These are phyloP conservation scores for Eucalyptus guilfoylei DNA, from an alignment of 345 rosid genomes.

Conservation along the genomic window DNA sequence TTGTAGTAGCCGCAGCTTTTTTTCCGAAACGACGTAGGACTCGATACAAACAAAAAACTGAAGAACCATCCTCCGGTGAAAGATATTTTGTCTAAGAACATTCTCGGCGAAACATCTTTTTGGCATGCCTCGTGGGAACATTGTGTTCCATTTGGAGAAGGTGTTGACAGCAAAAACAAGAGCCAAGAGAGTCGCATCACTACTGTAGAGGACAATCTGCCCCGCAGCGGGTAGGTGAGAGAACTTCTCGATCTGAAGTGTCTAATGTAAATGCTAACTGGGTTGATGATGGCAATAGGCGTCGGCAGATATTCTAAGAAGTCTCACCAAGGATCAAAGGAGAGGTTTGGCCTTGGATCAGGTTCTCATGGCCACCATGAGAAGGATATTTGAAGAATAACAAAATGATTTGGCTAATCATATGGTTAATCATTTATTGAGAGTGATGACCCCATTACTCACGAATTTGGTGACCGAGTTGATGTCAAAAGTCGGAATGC, in stretches of 20 bases:
- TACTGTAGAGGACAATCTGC: not conserved
- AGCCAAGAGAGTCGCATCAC: not conserved
- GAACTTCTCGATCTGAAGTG: no score
- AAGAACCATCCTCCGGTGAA: fast-evolving
- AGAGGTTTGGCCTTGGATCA: not conserved
- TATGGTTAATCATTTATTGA: no score
- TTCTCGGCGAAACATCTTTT: fast-evolving
- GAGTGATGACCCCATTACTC: no score
- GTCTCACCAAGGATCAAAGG: not conserved
- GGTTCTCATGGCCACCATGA: not conserved
- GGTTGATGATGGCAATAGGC: no score
- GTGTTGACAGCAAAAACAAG: not conserved
- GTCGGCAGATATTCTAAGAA: not conserved
- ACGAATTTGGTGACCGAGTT: no score
- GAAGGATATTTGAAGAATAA: not conserved
- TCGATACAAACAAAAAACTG: fast-evolving
- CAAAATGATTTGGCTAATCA: not conserved
- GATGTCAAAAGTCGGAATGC: no score
- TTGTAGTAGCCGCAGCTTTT: fast-evolving
- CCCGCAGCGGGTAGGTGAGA: no score
- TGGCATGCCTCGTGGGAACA: fast-evolving
- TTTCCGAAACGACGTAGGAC: fast-evolving
- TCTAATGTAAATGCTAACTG: no score
- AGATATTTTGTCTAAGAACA: no score
- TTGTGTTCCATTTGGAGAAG: not conserved